Percentiles rank a stretch among this genome's conserved stretches.
Conservation (phyloP, 2,329 filamentous ascomycete species). For the Onygena corvina region DNA sequence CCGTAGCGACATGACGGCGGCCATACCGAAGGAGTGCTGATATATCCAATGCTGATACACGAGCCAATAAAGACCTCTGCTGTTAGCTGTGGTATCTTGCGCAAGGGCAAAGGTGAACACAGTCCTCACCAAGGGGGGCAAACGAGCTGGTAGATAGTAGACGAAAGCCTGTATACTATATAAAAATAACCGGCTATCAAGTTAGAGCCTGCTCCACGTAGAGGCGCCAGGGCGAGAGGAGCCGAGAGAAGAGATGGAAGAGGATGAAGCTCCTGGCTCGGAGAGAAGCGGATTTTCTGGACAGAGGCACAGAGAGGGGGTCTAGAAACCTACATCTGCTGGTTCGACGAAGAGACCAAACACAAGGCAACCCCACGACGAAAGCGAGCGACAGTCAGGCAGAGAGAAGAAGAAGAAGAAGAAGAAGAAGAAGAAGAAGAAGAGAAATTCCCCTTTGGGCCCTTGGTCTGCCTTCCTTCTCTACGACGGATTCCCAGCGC, state of each 20-base stretch:
- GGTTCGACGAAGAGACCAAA: not conserved
- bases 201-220: not conserved
- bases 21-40: slow-evolving; percentile 16
- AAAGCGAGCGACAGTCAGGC: not conserved
- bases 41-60: not conserved
- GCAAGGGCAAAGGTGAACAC: no score
- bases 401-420: not conserved
- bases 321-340: not conserved
- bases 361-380: not conserved
- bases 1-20: slow-evolving; percentile 16
- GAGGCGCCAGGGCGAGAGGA: not conserved
- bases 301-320: no score
- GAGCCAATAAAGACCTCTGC: no score
- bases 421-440: slow-evolving; percentile 9
- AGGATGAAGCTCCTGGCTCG: no score
- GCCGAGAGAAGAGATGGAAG: slow-evolving; percentile 2
- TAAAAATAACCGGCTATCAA: not conserved
- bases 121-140: not conserved
- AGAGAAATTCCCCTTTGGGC: no score
- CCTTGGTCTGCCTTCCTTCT: no score
- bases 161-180: not conserved
- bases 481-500: slow-evolving; percentile 2
- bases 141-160: not conserved
- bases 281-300: no score
- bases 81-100: not conserved